Conservation (phyloP, 2,329 filamentous ascomycete species). For the Xylariales sp. region DNA sequence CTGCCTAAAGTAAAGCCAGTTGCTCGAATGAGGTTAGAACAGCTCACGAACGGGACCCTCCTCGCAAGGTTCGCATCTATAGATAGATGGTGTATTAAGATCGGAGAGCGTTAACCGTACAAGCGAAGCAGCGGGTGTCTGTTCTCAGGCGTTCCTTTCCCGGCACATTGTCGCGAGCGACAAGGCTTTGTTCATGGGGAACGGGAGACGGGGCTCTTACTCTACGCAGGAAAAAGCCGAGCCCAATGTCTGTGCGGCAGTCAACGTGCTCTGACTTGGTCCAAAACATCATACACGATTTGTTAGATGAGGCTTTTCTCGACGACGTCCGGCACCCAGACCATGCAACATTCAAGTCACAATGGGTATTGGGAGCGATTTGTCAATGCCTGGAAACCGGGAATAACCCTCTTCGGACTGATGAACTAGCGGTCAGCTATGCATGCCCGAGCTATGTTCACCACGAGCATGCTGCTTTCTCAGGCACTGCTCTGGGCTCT, state of each 20-base stretch:
- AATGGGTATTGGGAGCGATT: slow-evolving; percentile 7
- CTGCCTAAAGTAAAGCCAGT: slow-evolving; percentile 3
- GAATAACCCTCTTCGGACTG: slow-evolving; percentile 23
- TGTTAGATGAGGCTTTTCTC: slow-evolving; percentile 9
- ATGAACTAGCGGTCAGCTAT: slow-evolving; percentile 48
- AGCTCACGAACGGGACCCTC: slow-evolving; percentile 3
- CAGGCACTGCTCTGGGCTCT: too few relatives aligned
- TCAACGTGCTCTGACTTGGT: slow-evolving; percentile 11
- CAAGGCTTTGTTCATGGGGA: slow-evolving; percentile 21
- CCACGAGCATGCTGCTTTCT: slow-evolving; percentile 14
- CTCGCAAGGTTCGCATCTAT: slow-evolving; percentile 7
- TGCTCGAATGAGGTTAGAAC: slow-evolving; percentile 6
- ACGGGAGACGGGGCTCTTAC: slow-evolving; percentile 20
- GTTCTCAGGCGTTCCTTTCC: slow-evolving; percentile 2
- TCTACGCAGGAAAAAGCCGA: slow-evolving; percentile 11
- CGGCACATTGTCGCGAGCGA: slow-evolving; percentile 6
- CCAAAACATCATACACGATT: slow-evolving; percentile 13
- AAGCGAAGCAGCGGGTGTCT: slow-evolving; percentile 15
- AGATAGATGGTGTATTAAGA: slow-evolving; percentile 17
- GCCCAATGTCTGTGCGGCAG: slow-evolving; percentile 27
- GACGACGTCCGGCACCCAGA: slow-evolving; percentile 7
- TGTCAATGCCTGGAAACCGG: slow-evolving; percentile 22
- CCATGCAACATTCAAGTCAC: slow-evolving; percentile 9
- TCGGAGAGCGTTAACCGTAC: slow-evolving; percentile 24
- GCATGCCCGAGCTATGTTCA: slow-evolving; percentile 15